These are phyloP conservation scores for Saturnispora besseyi DNA, from an alignment of 805 yeast genomes.

Conservation along the genomic window DNA sequence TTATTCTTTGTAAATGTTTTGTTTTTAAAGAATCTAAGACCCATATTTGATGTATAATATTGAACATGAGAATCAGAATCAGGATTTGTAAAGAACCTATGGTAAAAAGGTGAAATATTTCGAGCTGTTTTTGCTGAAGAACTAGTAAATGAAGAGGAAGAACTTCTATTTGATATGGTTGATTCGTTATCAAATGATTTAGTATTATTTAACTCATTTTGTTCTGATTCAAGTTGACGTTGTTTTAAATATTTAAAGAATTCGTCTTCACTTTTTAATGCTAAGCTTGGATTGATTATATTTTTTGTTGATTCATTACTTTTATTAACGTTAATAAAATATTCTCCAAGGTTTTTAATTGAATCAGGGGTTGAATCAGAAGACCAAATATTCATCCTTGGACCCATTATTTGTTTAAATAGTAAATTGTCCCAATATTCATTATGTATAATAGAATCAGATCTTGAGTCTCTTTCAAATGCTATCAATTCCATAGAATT, in stretches of 20 bases:
- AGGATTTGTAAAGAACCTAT: slow-evolving; percentile 76
- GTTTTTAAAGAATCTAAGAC: slow-evolving; percentile 50
- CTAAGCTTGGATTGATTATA: slow-evolving; percentile 1
- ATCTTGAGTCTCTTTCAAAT: slow-evolving; percentile 53
- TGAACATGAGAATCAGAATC: slow-evolving; percentile 77
- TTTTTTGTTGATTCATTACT: background rate
- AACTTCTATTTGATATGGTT: background rate
- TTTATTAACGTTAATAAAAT: slow-evolving; percentile 8
- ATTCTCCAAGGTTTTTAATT: slow-evolving; percentile 27
- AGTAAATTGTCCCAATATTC: slow-evolving; percentile 57
- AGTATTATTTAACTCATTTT: background rate
- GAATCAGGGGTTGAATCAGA: slow-evolving; percentile 44
- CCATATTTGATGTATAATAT: slow-evolving; percentile 59
- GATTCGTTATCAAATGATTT: background rate
- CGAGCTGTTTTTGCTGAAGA: background rate
- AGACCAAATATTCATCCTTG: slow-evolving; percentile 60
- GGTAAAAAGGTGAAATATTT: slow-evolving; percentile 54
- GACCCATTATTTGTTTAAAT: slow-evolving; percentile 54
- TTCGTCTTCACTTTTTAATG: slow-evolving; percentile 11
- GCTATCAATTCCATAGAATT: slow-evolving; percentile 65
- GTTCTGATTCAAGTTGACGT: slow-evolving; percentile 12
- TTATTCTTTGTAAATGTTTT: slow-evolving; percentile 18
- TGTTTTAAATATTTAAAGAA: slow-evolving; percentile 19
- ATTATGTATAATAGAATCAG: slow-evolving; percentile 54
- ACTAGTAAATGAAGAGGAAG: too few relatives aligned